phyloP scores from a whole-genome alignment of 202 grass and related monocot genomes.

The Zizania palustris region DNA sequence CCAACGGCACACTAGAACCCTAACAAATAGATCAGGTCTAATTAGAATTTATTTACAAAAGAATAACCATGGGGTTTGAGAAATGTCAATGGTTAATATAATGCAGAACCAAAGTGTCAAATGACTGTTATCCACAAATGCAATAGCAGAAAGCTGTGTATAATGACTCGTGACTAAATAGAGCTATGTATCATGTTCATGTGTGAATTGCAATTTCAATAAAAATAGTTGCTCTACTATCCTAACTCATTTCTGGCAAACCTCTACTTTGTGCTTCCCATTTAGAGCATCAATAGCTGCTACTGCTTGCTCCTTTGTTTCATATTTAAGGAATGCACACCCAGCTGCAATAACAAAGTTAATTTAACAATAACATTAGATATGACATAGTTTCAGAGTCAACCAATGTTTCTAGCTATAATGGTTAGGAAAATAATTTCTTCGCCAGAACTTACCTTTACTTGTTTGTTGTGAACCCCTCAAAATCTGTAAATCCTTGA shows the following conservation, averaged over 20 bases:
- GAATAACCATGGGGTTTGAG: background rate
- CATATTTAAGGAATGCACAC: conserved; percentile 95
- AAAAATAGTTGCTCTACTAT: background rate
- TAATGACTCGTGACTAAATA: background rate
- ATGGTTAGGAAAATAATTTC: conserved; percentile 33
- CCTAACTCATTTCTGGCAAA: conserved; percentile 45
- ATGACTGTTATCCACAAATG: conserved; percentile 3
- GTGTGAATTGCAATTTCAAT: conserved; percentile 21
- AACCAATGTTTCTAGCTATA: conserved; percentile 23
- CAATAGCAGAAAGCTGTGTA: background rate
- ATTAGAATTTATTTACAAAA: conserved; percentile 8
- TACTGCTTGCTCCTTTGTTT: conserved; percentile 93
- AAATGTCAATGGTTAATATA: conserved; percentile 16
- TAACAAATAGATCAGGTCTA: conserved; percentile 36
- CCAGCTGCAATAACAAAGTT: conserved; percentile 60
- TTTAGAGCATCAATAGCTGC: conserved; percentile 90
- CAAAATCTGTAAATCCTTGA: conserved; percentile 95
- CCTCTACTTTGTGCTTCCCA: conserved; percentile 93
- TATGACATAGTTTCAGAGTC: background rate
- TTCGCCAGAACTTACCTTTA: conserved; percentile 61
- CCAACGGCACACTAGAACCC: conserved; percentile 96
- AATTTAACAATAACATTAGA: conserved; percentile 39
- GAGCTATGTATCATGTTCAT: background rate
- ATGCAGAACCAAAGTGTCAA: conserved; percentile 20
- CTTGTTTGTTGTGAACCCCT: conserved; percentile 93